Evolutionary conservation across 495 filamentous ascomycete genomes (phyloP).

Genomic region (Xylaria castorea): DNA sequence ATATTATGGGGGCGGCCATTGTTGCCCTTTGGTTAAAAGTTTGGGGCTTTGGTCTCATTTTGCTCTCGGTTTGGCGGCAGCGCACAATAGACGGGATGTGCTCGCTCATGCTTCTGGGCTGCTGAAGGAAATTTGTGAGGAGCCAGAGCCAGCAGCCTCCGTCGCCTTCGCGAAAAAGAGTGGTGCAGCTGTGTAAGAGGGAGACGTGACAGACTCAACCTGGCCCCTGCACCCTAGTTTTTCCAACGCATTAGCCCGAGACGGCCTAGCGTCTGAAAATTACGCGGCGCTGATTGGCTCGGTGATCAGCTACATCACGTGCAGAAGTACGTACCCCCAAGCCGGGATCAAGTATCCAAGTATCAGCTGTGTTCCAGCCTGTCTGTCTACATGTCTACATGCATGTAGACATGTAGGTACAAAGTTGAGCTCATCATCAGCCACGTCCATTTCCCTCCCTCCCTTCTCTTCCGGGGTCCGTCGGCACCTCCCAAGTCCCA

Average conservation of each 20-base stretch:
- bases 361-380: conserved; percentile 27
- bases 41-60: conserved; percentile 45
- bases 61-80: conserved; percentile 35
- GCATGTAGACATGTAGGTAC: background rate
- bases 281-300: conserved; percentile 17
- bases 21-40: conserved; percentile 41
- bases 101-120: conserved; percentile 36
- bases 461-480: conserved; percentile 4
- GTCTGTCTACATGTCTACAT: no score
- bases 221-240: conserved; percentile 26
- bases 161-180: conserved; percentile 34
- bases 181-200: conserved; percentile 28
- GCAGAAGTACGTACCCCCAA: conserved; percentile 19
- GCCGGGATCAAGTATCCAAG: background rate
- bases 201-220: conserved; percentile 33
- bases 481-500: background rate
- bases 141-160: conserved; percentile 34
- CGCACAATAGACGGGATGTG: conserved; percentile 38
- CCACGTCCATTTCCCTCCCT: background rate
- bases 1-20: conserved; percentile 47
- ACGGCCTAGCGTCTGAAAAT: background rate
- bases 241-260: conserved; percentile 15
- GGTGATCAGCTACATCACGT: background rate
- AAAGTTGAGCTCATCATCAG: conserved; percentile 3
- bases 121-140: conserved; percentile 36